phyloP scores from a whole-genome alignment of 1,139 yeast species.

The Lizanozyma gosingica region DNA sequence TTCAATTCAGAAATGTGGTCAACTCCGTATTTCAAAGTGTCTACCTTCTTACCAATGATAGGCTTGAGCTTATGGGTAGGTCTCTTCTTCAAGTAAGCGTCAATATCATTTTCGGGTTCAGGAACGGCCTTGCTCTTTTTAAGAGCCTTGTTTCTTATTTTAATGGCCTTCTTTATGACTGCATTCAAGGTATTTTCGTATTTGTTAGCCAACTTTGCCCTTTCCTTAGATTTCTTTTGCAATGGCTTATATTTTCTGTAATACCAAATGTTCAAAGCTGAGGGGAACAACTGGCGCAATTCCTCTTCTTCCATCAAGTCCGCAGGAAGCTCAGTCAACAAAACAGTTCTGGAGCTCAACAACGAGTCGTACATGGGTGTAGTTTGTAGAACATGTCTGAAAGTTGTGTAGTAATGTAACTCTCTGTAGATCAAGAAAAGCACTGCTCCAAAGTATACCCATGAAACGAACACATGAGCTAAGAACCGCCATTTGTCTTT shows the following conservation, averaged over 20 bases:
- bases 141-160: slow-evolving; percentile 43
- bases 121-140: slow-evolving; percentile 47
- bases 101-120: slow-evolving; percentile 51
- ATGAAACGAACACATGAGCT: slow-evolving; percentile 66
- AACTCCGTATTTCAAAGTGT: slow-evolving; percentile 50
- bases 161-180: slow-evolving; percentile 48
- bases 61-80: slow-evolving; percentile 53
- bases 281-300: slow-evolving; percentile 50
- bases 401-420: slow-evolving; percentile 54
- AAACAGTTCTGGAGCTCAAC: slow-evolving; percentile 56
- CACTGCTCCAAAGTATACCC: slow-evolving; percentile 55
- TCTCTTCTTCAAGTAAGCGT: slow-evolving; percentile 54
- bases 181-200: slow-evolving; percentile 54
- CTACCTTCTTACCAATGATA: slow-evolving; percentile 45
- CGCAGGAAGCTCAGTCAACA: slow-evolving; percentile 54
- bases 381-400: slow-evolving; percentile 60
- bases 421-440: slow-evolving; percentile 63
- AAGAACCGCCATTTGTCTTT: slow-evolving; percentile 49
- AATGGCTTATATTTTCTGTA: slow-evolving; percentile 52
- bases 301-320: slow-evolving; percentile 40
- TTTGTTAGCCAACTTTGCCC: slow-evolving; percentile 43
- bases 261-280: slow-evolving; percentile 51
- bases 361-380: slow-evolving; percentile 64
- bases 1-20: slow-evolving; percentile 48
- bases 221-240: slow-evolving; percentile 43